Conservation (phyloP, 75 land plant genomes). For the Isoetes taiwanensis region DNA sequence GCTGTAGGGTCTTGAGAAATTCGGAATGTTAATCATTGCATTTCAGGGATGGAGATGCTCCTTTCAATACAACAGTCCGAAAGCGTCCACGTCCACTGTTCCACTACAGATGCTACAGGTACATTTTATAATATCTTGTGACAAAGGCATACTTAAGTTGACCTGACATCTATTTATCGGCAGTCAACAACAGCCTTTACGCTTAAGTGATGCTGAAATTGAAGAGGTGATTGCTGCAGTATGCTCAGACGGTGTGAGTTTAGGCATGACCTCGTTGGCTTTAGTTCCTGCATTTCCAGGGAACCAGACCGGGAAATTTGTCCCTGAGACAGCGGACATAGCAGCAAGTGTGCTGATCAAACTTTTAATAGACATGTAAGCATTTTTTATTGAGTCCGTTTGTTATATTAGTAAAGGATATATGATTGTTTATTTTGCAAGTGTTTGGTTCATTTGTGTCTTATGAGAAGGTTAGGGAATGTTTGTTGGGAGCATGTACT, state of each 20-base stretch:
- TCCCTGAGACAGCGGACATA: slow-evolving; percentile 61
- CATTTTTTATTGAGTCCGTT: slow-evolving; percentile 1
- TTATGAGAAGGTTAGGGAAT: too few species aligned
- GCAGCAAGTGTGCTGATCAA: slow-evolving; percentile 98
- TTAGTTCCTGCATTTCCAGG: slow-evolving; percentile 35
- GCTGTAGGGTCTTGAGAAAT: neutral
- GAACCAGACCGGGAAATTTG: slow-evolving; percentile 40
- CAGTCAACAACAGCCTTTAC: slow-evolving; percentile 98
- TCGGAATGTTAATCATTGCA: neutral
- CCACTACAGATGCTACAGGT: slow-evolving; percentile 96
- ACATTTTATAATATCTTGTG: neutral
- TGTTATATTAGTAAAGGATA: neutral
- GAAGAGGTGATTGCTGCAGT: slow-evolving; percentile 88
- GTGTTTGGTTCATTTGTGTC: too few species aligned
- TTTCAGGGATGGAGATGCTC: slow-evolving; percentile 53
- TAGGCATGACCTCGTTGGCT: slow-evolving; percentile 29
- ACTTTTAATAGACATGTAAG: slow-evolving; percentile 97
- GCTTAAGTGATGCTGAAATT: slow-evolving; percentile 73
- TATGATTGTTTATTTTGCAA: neutral
- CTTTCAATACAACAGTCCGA: slow-evolving; percentile 57
- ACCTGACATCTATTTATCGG: neutral
- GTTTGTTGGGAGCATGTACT: too few species aligned
- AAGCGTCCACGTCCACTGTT: slow-evolving; percentile 76
- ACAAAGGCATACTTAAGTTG: neutral
- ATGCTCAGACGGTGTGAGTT: slow-evolving; percentile 49